A percentile compares a stretch with the other conserved stretches of the same genome.
Evolutionary conservation across 495 filamentous ascomycete species (phyloP).

Genomic region (Neurospora sp.): DNA sequence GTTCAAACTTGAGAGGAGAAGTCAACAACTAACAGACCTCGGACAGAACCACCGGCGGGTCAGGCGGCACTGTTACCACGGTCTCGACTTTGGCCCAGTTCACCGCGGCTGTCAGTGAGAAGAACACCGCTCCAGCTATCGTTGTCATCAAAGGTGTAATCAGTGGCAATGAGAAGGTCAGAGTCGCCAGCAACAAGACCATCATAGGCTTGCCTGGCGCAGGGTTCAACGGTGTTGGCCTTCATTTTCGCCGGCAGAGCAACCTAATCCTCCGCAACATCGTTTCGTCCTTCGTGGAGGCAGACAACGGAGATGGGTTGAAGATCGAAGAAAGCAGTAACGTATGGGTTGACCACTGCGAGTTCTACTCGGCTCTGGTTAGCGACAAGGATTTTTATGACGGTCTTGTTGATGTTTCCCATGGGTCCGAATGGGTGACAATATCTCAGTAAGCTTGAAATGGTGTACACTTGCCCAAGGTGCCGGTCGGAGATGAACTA

Average conservation of each 20-base stretch:
- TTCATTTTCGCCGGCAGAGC: slow-evolving; percentile 35
- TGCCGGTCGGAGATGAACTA: neutral
- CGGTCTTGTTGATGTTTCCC: slow-evolving; percentile 52
- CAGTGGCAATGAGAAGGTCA: slow-evolving; percentile 30
- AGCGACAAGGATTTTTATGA: slow-evolving; percentile 60
- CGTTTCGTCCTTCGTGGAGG: slow-evolving; percentile 46
- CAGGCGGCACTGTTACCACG: slow-evolving; percentile 47
- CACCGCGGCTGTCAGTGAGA: slow-evolving; percentile 36
- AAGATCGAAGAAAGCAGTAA: slow-evolving; percentile 45
- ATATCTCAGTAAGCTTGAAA: slow-evolving; percentile 25
- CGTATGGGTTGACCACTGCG: slow-evolving; percentile 61
- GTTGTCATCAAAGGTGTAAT: slow-evolving; percentile 41
- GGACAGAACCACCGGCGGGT: slow-evolving; percentile 45
- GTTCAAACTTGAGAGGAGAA: neutral
- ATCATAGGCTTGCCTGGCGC: slow-evolving; percentile 38
- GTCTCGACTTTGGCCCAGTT: slow-evolving; percentile 48
- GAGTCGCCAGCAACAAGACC: slow-evolving; percentile 44
- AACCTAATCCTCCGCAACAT: slow-evolving; percentile 57
- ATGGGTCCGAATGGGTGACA: slow-evolving; percentile 44
- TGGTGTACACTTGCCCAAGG: neutral
- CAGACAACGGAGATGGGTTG: slow-evolving; percentile 50
- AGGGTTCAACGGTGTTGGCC: slow-evolving; percentile 36
- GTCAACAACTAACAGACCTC: neutral
- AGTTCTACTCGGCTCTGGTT: slow-evolving; percentile 47
- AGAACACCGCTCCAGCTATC: slow-evolving; percentile 32